Conservation (phyloP, 805 yeast species). For the Monosporozyma siamensis region DNA sequence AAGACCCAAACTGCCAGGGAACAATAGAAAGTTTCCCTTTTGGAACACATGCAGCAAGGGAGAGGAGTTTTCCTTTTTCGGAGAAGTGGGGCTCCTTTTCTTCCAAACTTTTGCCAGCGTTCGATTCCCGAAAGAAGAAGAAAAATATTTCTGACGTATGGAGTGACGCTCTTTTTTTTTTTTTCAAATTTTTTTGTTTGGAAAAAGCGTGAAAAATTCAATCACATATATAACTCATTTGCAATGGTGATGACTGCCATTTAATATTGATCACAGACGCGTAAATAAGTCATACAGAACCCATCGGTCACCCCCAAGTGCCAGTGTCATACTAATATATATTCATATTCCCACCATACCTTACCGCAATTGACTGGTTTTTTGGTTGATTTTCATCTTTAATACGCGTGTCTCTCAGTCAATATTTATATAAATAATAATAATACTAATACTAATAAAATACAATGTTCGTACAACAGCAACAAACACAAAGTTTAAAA, state of each 20-base stretch:
- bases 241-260: too few relatives aligned
- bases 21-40: not conserved
- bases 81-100: too few relatives aligned
- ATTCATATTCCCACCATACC: not conserved
- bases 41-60: not conserved
- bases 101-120: not conserved
- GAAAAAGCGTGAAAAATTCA: too few relatives aligned
- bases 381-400: not conserved
- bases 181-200: not conserved
- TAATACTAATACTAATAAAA: too few relatives aligned
- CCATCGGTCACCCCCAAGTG: too few relatives aligned
- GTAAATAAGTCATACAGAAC: too few relatives aligned
- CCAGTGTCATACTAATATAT: not conserved
- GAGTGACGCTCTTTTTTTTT: not conserved
- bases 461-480: not conserved
- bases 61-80: not conserved
- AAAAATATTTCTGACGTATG: not conserved
- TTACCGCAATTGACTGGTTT: not conserved
- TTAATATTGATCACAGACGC: too few relatives aligned
- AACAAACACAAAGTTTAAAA: constrained; percentile 1
- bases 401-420: too few relatives aligned
- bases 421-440: too few relatives aligned
- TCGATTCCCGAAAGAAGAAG: not conserved
- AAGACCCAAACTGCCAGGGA: not conserved
- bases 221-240: too few relatives aligned